A percentile compares a stretch with the other conserved stretches of the same genome.
phyloP scores from a whole-genome alignment of 371 early-diverging fungal genomes.

The Zychaea mexicana region DNA sequence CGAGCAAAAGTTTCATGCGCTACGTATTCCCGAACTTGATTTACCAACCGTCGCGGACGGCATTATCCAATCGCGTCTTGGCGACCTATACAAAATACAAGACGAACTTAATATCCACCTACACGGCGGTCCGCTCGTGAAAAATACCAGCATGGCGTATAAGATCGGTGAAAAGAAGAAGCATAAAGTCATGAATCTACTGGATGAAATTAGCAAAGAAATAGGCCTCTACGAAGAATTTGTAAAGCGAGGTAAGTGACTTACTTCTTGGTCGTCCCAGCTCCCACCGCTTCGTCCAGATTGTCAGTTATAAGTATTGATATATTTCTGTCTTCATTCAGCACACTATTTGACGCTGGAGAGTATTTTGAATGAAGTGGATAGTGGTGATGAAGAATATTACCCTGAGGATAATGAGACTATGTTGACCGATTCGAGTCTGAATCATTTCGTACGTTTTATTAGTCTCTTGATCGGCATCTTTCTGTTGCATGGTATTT shows the following conservation, averaged over 20 bases:
- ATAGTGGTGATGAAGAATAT: constrained; percentile 37
- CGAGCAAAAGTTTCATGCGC: constrained; percentile 61
- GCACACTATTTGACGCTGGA: constrained; percentile 55
- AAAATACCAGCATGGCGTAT: constrained; percentile 25
- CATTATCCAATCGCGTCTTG: constrained; percentile 60
- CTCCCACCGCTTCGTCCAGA: no score
- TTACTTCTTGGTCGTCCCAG: neutral
- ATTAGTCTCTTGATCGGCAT: no score
- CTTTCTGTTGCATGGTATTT: no score
- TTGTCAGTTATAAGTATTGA: neutral
- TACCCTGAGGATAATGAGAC: constrained; percentile 30
- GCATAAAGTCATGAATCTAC: constrained; percentile 47
- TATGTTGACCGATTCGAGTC: constrained; percentile 42
- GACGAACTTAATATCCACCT: constrained; percentile 29
- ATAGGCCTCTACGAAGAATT: constrained; percentile 79
- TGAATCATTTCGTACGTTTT: constrained; percentile 39
- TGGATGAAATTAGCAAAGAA: constrained; percentile 61
- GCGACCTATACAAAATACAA: constrained; percentile 51
- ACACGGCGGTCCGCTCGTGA: constrained; percentile 34
- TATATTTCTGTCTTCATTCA: constrained; percentile 6
- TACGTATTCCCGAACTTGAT: constrained; percentile 68
- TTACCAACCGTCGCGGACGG: constrained; percentile 65
- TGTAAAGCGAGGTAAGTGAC: constrained; percentile 64
- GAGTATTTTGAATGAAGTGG: constrained; percentile 55
- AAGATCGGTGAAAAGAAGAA: constrained; percentile 47